Conservation (phyloP, 83 land plant genomes). For the Larix sibirica region DNA sequence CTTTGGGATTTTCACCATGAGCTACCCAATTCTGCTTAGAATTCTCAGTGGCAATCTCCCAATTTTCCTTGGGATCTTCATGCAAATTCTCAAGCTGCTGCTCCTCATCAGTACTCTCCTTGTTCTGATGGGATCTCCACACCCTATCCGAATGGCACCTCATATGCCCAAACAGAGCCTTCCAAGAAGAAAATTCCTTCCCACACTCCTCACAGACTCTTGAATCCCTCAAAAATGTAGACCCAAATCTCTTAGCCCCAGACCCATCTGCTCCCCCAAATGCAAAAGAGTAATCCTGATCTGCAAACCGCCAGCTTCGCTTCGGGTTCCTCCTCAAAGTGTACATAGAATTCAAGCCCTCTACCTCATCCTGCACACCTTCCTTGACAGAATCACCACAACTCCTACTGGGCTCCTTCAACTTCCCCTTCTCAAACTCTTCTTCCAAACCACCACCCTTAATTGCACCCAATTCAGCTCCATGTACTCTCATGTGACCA, state of each 20-base stretch:
- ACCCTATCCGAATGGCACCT: not conserved
- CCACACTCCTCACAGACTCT: slow-evolving; percentile 38
- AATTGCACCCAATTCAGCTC: not conserved
- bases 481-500: slow-evolving; percentile 28
- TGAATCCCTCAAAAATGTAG: not conserved
- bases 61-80: too few species aligned
- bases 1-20: too few species aligned
- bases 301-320: slow-evolving; percentile 28
- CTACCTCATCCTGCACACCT: not conserved
- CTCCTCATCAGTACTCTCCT: too few species aligned
- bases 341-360: slow-evolving; percentile 13
- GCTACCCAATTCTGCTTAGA: too few species aligned
- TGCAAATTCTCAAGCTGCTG: too few species aligned
- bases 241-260: not conserved
- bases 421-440: too few species aligned
- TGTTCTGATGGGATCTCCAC: too few species aligned
- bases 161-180: slow-evolving; percentile 35
- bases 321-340: slow-evolving; percentile 41
- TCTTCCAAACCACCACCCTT: too few species aligned
- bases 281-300: not conserved
- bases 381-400: not conserved
- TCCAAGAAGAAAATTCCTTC: slow-evolving; percentile 22
- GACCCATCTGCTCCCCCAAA: slow-evolving; percentile 1
- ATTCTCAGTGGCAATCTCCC: too few species aligned
- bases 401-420: too few species aligned